Evolutionary conservation across 495 filamentous ascomycete genomes (phyloP).

Genomic region (Aspergillus steynii): DNA sequence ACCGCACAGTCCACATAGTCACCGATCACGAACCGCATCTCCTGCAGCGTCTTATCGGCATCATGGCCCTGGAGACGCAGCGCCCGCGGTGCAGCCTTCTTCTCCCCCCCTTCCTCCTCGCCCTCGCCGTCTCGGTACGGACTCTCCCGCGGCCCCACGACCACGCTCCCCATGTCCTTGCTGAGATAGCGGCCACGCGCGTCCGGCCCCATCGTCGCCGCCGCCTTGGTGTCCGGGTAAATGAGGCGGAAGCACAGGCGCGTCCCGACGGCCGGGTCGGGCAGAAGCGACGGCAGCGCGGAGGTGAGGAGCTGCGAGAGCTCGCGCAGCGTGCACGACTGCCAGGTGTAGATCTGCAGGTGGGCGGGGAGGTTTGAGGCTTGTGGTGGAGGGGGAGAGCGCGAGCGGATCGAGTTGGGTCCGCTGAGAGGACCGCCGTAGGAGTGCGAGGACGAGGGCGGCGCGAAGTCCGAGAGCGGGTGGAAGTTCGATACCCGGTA

Average conservation of each 20-base stretch:
- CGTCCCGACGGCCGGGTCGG: constrained; percentile 74
- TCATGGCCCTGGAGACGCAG: constrained; percentile 52
- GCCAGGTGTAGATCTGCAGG: constrained; percentile 88
- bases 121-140: constrained; percentile 34
- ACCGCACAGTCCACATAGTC: constrained; percentile 86
- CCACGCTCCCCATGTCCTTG: constrained; percentile 80
- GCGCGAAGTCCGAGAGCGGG: constrained; percentile 44
- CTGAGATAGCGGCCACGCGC: constrained; percentile 63
- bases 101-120: not conserved
- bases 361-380: constrained; percentile 58
- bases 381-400: constrained; percentile 34
- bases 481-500: constrained; percentile 74
- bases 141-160: constrained; percentile 54
- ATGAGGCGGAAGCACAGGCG: constrained; percentile 84
- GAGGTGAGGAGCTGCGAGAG: constrained; percentile 72
- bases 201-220: constrained; percentile 42
- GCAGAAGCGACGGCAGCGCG: constrained; percentile 67
- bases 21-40: constrained; percentile 80
- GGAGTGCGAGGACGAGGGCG: constrained; percentile 15
- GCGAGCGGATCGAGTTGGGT: constrained; percentile 37
- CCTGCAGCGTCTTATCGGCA: constrained; percentile 70
- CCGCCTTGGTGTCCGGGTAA: constrained; percentile 72
- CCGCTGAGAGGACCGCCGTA: constrained; percentile 33
- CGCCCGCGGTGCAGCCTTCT: constrained; percentile 13
- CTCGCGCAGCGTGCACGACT: constrained; percentile 77